Conservation (phyloP, 2,329 filamentous ascomycete species). For the Emericellopsis atlantica region DNA sequence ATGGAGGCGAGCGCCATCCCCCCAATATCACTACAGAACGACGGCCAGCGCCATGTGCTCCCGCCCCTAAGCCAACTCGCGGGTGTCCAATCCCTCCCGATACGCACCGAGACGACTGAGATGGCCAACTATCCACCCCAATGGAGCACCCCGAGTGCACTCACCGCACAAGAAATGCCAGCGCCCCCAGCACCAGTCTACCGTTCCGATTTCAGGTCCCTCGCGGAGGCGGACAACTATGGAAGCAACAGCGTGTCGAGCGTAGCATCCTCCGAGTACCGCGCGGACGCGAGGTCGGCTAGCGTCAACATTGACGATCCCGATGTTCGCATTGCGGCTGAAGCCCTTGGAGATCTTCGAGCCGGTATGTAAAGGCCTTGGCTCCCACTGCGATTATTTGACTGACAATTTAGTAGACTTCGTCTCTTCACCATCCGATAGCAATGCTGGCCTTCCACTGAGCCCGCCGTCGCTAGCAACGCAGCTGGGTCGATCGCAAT, state of each 20-base stretch:
- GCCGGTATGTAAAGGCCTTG: conserved; percentile 43
- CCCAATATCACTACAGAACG: conserved; percentile 7
- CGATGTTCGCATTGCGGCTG: conserved; percentile 57
- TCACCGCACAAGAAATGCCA: too few relatives aligned
- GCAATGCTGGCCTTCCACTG: conserved; percentile 25
- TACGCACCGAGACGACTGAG: conserved; percentile 6
- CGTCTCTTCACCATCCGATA: conserved; percentile 47
- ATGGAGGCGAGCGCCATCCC: conserved; percentile 9
- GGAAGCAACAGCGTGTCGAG: conserved; percentile 21
- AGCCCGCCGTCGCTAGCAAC: conserved; percentile 12
- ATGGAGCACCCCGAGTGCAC: too few relatives aligned
- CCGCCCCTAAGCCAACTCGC: conserved; percentile 23
- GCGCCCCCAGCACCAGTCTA: too few relatives aligned
- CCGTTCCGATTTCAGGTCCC: too few relatives aligned
- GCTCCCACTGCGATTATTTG: neutral
- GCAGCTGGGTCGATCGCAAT: conserved; percentile 13
- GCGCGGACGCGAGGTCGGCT: conserved; percentile 28
- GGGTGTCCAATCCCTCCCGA: conserved; percentile 10
- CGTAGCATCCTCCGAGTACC: conserved; percentile 31
- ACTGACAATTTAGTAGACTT: conserved; percentile 35
- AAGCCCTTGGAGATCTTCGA: conserved; percentile 62
- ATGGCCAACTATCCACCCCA: too few relatives aligned
- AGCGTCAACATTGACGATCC: conserved; percentile 52
- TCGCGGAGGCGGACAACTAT: too few relatives aligned
- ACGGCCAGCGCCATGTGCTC: conserved; percentile 16